Conservation (phyloP, 2,329 filamentous ascomycete genomes). For the Aspergillus sergii region DNA sequence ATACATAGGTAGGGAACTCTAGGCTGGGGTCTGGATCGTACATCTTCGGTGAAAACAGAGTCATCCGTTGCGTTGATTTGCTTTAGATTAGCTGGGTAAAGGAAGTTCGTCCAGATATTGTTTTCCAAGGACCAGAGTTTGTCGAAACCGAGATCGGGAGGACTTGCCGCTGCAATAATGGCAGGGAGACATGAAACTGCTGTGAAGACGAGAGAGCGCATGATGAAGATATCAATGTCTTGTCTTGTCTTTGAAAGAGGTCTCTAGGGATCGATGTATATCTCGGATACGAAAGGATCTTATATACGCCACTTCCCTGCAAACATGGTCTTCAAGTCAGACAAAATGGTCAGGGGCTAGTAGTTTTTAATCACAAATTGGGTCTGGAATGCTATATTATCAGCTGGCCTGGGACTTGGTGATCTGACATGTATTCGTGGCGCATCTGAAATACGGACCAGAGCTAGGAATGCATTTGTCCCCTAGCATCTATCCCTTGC, state of each 20-base stretch:
- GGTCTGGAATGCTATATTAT: neutral
- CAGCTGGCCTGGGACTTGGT: neutral
- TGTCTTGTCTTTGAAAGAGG: neutral
- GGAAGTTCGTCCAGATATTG: conserved; percentile 27
- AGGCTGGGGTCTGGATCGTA: neutral
- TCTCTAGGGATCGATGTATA: neutral
- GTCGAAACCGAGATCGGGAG: conserved; percentile 20
- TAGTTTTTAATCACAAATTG: neutral
- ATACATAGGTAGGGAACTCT: neutral
- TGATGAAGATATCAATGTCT: neutral
- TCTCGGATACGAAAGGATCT: neutral
- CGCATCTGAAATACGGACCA: neutral
- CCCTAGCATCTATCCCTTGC: neutral
- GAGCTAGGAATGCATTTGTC: neutral
- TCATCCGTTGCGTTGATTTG: conserved; percentile 25
- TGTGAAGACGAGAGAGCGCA: neutral
- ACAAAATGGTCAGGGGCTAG: neutral
- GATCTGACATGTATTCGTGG: neutral
- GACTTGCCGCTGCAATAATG: neutral
- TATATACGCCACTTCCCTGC: neutral
- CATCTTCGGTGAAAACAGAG: conserved; percentile 26
- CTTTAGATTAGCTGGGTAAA: conserved; percentile 27
- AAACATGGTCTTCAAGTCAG: neutral
- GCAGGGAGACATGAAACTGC: neutral
- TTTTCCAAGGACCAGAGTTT: conserved; percentile 28